Evolutionary conservation across 345 rosid genomes (phyloP).

Genomic region (Noccaea bulbosa): DNA sequence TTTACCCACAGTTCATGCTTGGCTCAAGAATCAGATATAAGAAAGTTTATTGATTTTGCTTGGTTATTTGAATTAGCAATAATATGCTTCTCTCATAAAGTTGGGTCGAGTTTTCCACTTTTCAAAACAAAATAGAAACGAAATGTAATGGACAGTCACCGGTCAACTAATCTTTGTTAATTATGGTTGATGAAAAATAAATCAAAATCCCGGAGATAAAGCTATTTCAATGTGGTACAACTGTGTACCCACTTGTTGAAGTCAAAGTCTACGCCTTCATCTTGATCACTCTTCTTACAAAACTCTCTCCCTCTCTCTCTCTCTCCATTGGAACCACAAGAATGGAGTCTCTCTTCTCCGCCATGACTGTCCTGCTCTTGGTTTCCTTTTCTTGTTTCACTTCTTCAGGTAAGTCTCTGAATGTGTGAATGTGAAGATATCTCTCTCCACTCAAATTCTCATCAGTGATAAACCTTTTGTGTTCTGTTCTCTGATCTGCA

Average conservation of each 20-base stretch:
- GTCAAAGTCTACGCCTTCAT: constrained; percentile 27
- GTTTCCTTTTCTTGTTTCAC: constrained; percentile 58
- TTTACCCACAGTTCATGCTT: constrained; percentile 15
- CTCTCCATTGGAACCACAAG: constrained; percentile 19
- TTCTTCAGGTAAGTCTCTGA: constrained; percentile 57
- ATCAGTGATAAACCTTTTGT: neutral
- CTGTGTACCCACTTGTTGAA: constrained; percentile 13
- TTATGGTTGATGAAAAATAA: neutral
- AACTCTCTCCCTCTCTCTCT: constrained; percentile 16
- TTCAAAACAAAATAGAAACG: no score
- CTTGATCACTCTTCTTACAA: constrained; percentile 15
- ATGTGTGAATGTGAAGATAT: neutral
- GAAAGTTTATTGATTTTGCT: neutral
- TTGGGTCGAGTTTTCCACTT: neutral
- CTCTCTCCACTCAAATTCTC: no score
- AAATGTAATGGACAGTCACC: neutral
- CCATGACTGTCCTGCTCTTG: constrained; percentile 49
- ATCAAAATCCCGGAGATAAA: constrained; percentile 4
- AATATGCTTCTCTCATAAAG: neutral
- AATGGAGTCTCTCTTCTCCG: constrained; percentile 52
- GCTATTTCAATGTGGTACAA: constrained; percentile 3
- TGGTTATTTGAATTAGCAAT: neutral
- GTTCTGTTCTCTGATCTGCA: neutral
- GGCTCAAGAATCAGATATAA: neutral
- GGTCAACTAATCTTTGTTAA: neutral